Evolutionary conservation across 2,329 filamentous ascomycete species (phyloP).

Genomic region (Arthrobotrys iridis): DNA sequence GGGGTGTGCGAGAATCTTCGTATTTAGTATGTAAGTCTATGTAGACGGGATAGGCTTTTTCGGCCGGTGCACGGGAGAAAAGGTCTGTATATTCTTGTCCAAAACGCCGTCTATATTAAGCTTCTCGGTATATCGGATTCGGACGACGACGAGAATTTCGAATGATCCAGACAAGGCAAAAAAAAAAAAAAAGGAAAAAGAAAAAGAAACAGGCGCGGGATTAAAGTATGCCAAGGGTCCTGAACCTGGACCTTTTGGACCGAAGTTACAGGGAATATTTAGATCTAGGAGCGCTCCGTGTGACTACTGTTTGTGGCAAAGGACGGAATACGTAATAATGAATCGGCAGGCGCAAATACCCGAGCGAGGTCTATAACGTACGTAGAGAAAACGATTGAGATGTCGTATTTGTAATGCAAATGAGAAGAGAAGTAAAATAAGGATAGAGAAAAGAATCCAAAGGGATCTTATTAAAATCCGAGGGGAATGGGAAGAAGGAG

Average conservation of each 20-base stretch:
- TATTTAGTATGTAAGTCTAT: no score
- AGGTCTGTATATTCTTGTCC: no score
- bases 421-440: conserved; percentile 22
- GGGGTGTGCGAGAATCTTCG: no score
- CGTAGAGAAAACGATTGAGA: conserved; percentile 26
- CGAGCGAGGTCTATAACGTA: not conserved
- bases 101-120: no score
- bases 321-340: conserved; percentile 49
- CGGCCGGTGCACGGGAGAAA: no score
- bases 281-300: conserved; percentile 37
- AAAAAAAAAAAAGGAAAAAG: no score
- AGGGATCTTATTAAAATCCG: conserved; percentile 22
- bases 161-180: conserved; percentile 10
- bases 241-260: conserved; percentile 6
- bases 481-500: conserved; percentile 25
- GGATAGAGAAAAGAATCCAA: conserved; percentile 5
- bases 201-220: conserved; percentile 30
- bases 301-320: conserved; percentile 46
- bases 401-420: conserved; percentile 14
- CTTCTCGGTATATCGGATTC: not conserved
- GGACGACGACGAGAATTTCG: conserved; percentile 14
- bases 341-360: conserved; percentile 24
- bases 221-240: conserved; percentile 32
- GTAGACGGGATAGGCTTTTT: no score
- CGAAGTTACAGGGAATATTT: conserved; percentile 47